Percentiles rank a stretch among this genome's conserved stretches.
phyloP scores from a whole-genome alignment of 164 flowering plant species.

The Hamamelis virginiana region DNA sequence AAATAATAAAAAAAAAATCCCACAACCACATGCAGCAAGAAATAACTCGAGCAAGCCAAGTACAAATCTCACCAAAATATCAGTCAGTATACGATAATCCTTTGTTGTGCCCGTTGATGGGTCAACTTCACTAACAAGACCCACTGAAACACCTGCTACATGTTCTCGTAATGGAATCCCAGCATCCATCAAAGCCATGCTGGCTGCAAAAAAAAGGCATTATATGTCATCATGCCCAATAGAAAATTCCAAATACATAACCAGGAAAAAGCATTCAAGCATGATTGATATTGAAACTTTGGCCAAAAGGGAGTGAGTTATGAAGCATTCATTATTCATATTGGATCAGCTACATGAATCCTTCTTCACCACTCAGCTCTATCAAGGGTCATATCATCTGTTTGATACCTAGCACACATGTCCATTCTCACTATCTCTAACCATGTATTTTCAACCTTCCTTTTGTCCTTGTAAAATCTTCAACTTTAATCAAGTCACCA shows the following conservation, averaged over 20 bases:
- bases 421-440: too few species aligned
- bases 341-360: too few species aligned
- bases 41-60: slow-evolving; percentile 7
- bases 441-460: too few species aligned
- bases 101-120: slow-evolving; percentile 62
- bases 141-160: slow-evolving; percentile 97
- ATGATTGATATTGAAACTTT: background rate
- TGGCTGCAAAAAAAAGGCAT: slow-evolving; percentile 48
- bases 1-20: too few species aligned
- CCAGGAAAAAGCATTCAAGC: background rate
- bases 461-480: too few species aligned
- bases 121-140: slow-evolving; percentile 87
- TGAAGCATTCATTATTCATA: background rate
- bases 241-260: background rate
- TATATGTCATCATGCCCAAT: background rate
- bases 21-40: background rate
- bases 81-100: slow-evolving; percentile 87
- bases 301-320: background rate
- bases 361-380: too few species aligned
- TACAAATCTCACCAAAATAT: slow-evolving; percentile 71
- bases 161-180: slow-evolving; percentile 87
- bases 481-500: too few species aligned
- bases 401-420: too few species aligned
- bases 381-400: too few species aligned
- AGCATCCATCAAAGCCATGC: slow-evolving; percentile 99